These are phyloP conservation scores for Royoungia palumana DNA, from an alignment of 768 basidiomycete species.

Conservation along the genomic window DNA sequence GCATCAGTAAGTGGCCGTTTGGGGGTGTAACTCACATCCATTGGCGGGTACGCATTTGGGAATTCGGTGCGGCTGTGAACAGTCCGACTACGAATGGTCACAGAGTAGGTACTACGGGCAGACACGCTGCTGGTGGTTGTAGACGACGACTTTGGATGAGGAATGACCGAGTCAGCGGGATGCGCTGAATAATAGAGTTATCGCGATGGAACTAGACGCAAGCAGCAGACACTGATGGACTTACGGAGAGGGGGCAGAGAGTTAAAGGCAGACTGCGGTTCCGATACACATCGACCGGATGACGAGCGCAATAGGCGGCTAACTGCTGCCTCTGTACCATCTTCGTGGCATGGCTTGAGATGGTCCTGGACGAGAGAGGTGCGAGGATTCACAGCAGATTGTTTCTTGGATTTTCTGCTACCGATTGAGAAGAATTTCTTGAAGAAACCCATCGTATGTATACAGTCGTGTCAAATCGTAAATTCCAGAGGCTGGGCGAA, in stretches of 20 bases:
- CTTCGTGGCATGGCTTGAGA: constrained; percentile 26
- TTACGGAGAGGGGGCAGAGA: constrained; percentile 68
- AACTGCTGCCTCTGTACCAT: constrained; percentile 45
- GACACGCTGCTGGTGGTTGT: constrained; percentile 52
- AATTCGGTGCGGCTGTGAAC: constrained; percentile 63
- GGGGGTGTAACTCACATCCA: constrained; percentile 27
- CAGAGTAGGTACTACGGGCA: constrained; percentile 62
- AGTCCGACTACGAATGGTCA: constrained; percentile 64
- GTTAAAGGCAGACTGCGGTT: constrained; percentile 52
- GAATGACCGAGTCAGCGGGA: constrained; percentile 58
- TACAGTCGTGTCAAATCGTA: constrained; percentile 28
- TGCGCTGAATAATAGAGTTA: constrained; percentile 39
- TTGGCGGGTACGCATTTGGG: constrained; percentile 55
- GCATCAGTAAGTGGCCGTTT: constrained; percentile 28
- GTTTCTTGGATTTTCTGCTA: constrained; percentile 58
- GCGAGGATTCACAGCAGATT: constrained; percentile 24
- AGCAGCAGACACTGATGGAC: constrained; percentile 26
- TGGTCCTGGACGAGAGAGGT: constrained; percentile 22
- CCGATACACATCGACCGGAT: constrained; percentile 61
- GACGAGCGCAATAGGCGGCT: constrained; percentile 64
- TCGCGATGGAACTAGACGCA: not conserved
- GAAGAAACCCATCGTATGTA: constrained; percentile 57
- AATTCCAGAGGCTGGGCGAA: constrained; percentile 19
- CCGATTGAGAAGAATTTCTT: constrained; percentile 68
- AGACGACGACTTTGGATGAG: constrained; percentile 48